phyloP scores from a whole-genome alignment of 1,284 basidiomycete genomes.

The Melampsora americana region DNA sequence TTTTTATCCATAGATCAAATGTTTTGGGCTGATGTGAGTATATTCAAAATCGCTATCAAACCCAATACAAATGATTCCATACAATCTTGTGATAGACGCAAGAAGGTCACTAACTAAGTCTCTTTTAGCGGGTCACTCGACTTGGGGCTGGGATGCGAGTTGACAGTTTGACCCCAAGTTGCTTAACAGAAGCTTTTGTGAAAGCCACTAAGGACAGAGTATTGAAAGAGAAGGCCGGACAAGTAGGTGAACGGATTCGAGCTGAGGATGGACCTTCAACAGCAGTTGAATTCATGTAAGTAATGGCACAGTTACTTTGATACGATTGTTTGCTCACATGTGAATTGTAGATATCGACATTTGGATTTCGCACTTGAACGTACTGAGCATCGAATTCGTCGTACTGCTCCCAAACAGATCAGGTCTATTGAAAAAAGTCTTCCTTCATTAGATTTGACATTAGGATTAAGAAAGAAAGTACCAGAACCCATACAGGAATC shows the following conservation, averaged over 20 bases:
- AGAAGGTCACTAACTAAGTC: neutral
- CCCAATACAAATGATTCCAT: constrained; percentile 22
- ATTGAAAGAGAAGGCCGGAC: constrained; percentile 52
- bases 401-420: constrained; percentile 15
- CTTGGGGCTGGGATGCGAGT: constrained; percentile 71
- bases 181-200: constrained; percentile 70
- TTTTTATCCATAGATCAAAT: constrained; percentile 46
- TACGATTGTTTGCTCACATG: neutral
- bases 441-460: neutral
- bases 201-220: constrained; percentile 72
- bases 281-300: constrained; percentile 49
- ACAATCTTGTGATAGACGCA: neutral
- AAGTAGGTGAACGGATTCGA: constrained; percentile 50
- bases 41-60: neutral
- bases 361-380: constrained; percentile 36
- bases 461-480: neutral
- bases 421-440: neutral
- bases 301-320: constrained; percentile 25
- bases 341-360: constrained; percentile 24
- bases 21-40: constrained; percentile 50
- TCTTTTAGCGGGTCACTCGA: constrained; percentile 60
- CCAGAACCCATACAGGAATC: neutral
- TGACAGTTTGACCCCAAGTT: constrained; percentile 74
- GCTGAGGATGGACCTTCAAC: constrained; percentile 49
- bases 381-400: constrained; percentile 33